Evolutionary conservation across 495 filamentous ascomycete genomes (phyloP), one percentile per base, ranked within the genome.

Genomic region (Evernia prunastri): DNA sequence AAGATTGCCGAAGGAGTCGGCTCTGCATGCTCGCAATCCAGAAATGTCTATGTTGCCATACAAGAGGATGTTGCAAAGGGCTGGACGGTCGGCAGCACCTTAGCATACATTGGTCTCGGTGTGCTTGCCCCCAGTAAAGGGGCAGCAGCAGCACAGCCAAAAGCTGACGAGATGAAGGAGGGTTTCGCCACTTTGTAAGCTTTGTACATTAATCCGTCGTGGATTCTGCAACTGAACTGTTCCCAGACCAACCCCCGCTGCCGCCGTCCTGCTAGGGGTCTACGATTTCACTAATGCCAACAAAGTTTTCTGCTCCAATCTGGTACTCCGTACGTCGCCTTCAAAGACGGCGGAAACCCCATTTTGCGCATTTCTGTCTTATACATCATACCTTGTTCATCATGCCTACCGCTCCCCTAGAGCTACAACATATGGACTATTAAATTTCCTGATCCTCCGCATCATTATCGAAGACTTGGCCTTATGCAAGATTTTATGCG

Each of bases 231-330:
- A 23, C 36, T 58, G 37, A 70, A 80, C 67, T 62, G 56, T 45
- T 37, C 13, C 20, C 59, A 96, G 92, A 61, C 94, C 94, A 9
- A 84, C 85, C 6, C 82, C 87, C 66, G 84, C 91, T 72, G 87
- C 89, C 59, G 86, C 91, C 7, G 79, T 94, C 0, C 76, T 97
- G 10, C 78, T 98, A 29, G 85, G 90, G 20, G 88, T 89, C 1
- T 97, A 97, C 73, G 95, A 97, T 70, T 97, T 97, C 74, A 87
- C 84, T 31, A 88, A 92, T 75, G 86, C 93, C 17, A 98, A 97
- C 80, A 97, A 96, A 75, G 81, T 97, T 27, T 97, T 97, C 74
- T 93, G 90, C 75, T 87, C 87, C 69, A 92, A 88, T 68, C 74
- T 98, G 42, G 83, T 96, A 58, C 84, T 85, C 15, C 72, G 84